Conservation (phyloP, 306 rosid genomes). For the Spatholobus suberectus region DNA sequence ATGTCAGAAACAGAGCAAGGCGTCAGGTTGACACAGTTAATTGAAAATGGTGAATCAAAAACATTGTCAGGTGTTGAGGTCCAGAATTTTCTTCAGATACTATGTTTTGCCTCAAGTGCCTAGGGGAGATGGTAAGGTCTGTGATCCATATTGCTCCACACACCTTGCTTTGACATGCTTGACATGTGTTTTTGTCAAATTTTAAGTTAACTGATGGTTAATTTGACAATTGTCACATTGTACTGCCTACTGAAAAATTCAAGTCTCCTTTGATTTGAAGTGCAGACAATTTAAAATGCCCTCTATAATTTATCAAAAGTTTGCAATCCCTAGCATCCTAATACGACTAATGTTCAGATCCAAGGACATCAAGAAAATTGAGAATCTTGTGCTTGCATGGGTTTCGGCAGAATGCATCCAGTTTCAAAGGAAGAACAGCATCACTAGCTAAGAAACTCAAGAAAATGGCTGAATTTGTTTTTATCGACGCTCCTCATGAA, state of each 20-base stretch:
- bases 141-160: constrained; percentile 46
- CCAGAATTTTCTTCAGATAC: constrained; percentile 45
- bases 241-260: constrained; percentile 4
- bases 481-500: constrained; percentile 84
- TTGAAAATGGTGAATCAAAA: constrained; percentile 49
- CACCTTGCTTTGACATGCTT: constrained; percentile 2
- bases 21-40: constrained; percentile 42
- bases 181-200: constrained; percentile 1
- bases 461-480: constrained; percentile 69
- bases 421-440: constrained; percentile 90
- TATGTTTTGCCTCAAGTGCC: constrained; percentile 48
- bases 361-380: constrained; percentile 61
- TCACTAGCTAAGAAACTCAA: constrained; percentile 87
- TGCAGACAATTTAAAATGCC: constrained; percentile 3
- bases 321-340: constrained; percentile 30
- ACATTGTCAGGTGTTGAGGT: constrained; percentile 44
- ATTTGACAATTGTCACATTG: background rate
- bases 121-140: constrained; percentile 79
- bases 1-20: constrained; percentile 79
- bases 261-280: constrained; percentile 27
- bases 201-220: too few relatives aligned
- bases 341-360: constrained; percentile 54
- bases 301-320: constrained; percentile 18
- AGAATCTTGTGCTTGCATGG: constrained; percentile 93
- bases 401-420: constrained; percentile 88